phyloP scores from a whole-genome alignment of 2,329 filamentous ascomycete species.

The Diaporthe aspalathi region DNA sequence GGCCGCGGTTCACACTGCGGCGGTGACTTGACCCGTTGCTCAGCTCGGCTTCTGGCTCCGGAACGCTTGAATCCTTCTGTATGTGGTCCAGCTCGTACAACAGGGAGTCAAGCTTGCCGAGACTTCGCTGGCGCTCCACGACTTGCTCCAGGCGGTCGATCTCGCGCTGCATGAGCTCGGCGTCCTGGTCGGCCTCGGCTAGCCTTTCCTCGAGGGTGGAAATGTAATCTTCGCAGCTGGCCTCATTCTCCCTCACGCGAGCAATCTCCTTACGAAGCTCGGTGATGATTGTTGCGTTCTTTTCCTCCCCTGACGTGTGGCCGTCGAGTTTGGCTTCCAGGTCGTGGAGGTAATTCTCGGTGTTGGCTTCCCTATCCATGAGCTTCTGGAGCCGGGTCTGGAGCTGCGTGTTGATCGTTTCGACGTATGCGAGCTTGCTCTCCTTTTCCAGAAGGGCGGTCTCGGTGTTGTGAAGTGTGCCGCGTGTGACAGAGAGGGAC shows the following conservation, averaged over 20 bases:
- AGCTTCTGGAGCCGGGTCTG: constrained; percentile 92
- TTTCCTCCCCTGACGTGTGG: constrained; percentile 91
- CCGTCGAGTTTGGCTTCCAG: constrained; percentile 91
- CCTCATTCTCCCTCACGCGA: constrained; percentile 89
- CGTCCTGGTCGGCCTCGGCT: constrained; percentile 94
- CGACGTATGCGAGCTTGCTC: constrained; percentile 90
- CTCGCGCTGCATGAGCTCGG: constrained; percentile 96
- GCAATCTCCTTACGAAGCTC: constrained; percentile 93
- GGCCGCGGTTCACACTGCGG: constrained; percentile 53
- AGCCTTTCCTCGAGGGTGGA: constrained; percentile 95
- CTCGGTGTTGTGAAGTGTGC: constrained; percentile 85
- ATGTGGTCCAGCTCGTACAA: constrained; percentile 89
- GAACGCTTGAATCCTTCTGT: constrained; percentile 66
- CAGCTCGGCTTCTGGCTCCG: constrained; percentile 51
- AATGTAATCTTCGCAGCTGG: constrained; percentile 94
- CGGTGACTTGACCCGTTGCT: constrained; percentile 57
- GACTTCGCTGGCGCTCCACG: constrained; percentile 91
- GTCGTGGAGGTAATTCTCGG: constrained; percentile 92
- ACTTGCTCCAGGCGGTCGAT: constrained; percentile 95
- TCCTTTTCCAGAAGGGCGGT: constrained; percentile 91
- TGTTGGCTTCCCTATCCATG: constrained; percentile 89
- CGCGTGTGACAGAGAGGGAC: constrained; percentile 87
- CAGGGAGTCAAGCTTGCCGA: constrained; percentile 93
- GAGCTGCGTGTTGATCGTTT: constrained; percentile 91
- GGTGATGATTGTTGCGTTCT: constrained; percentile 84